Evolutionary conservation across 179 eudicot species (phyloP).

Genomic region (Heliamphora pulchella): DNA sequence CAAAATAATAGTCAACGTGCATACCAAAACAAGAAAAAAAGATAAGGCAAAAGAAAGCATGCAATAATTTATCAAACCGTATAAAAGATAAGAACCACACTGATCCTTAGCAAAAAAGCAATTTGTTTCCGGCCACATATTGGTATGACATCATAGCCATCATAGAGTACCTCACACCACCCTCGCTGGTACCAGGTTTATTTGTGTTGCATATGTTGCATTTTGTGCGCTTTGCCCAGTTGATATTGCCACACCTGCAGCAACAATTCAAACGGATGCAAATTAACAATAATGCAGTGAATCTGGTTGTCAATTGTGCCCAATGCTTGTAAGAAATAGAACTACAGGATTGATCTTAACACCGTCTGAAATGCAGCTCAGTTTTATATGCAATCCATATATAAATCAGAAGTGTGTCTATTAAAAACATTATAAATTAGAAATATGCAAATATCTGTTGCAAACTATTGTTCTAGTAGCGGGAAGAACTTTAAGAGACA

Average conservation of each 20-base stretch:
- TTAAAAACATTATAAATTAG: not conserved
- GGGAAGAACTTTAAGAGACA: not conserved
- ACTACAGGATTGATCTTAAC: not conserved
- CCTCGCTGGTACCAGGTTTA: conserved; percentile 85
- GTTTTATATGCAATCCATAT: not conserved
- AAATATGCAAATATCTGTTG: not conserved
- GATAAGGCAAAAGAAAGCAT: not conserved
- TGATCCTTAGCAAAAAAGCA: not conserved
- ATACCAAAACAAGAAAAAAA: not conserved
- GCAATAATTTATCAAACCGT: not conserved
- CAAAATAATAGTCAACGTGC: too few relatives aligned
- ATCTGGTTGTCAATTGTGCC: not conserved
- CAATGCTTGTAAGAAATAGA: not conserved
- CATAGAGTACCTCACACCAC: conserved; percentile 73
- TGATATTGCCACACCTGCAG: conserved; percentile 84
- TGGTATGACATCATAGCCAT: not conserved
- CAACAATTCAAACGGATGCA: conserved; percentile 20
- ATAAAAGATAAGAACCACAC: conserved; percentile 5
- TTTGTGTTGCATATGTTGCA: conserved; percentile 98
- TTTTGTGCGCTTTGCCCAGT: conserved; percentile 87
- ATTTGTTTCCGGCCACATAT: not conserved
- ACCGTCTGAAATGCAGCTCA: not conserved
- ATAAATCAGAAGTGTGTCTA: not conserved
- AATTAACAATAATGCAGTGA: not conserved
- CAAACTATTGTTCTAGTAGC: not conserved